These are phyloP conservation scores for Plenodomus biglobosus DNA, from an alignment of 2,329 filamentous ascomycete species.

Conservation along the genomic window DNA sequence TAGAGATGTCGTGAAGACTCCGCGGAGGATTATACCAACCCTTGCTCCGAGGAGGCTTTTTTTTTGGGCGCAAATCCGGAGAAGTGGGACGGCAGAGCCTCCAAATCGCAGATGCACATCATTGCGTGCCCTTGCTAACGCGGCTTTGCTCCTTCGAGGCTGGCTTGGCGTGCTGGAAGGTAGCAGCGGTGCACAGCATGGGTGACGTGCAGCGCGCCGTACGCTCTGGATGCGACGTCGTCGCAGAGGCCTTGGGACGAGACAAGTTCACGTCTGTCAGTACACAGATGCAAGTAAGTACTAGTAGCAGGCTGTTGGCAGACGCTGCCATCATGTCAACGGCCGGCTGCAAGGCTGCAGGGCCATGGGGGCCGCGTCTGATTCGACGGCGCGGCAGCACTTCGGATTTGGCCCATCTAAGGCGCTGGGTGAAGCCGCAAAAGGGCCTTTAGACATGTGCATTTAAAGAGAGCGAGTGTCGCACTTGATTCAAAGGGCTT, in stretches of 20 bases:
- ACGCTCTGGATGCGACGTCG: neutral
- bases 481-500: constrained; percentile 9
- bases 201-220: neutral
- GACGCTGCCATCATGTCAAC: neutral
- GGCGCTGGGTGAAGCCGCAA: constrained; percentile 30
- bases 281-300: too few relatives aligned
- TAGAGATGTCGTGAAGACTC: neutral
- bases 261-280: too few relatives aligned
- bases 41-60: neutral
- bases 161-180: neutral
- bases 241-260: neutral
- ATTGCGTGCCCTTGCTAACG: neutral
- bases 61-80: neutral
- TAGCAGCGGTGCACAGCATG: neutral
- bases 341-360: neutral
- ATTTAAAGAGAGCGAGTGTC: constrained; percentile 32
- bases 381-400: constrained; percentile 20
- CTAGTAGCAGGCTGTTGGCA: too few relatives aligned
- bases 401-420: constrained; percentile 24
- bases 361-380: neutral
- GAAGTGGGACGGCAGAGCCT: neutral
- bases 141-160: neutral
- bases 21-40: neutral
- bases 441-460: constrained; percentile 37
- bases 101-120: neutral